Percentiles rank a stretch among this genome's conserved stretches.
Conservation (phyloP, 2,329 filamentous ascomycete species). For the Aspergillus sp. region DNA sequence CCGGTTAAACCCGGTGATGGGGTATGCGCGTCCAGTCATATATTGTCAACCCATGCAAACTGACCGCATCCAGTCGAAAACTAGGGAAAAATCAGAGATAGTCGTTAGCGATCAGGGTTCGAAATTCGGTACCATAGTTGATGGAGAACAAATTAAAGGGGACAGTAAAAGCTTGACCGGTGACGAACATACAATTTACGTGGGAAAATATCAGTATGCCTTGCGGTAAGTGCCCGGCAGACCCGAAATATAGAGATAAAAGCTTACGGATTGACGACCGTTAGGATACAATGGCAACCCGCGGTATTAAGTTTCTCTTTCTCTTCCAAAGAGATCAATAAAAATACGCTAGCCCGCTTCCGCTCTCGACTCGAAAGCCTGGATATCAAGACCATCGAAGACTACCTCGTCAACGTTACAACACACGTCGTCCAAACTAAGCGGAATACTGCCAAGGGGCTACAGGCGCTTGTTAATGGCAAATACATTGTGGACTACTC, state of each 20-base stretch:
- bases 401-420: slow-evolving; percentile 69
- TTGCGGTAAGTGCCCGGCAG: slow-evolving; percentile 34
- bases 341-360: slow-evolving; percentile 59
- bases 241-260: too few species aligned
- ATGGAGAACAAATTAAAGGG: slow-evolving; percentile 69
- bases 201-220: slow-evolving; percentile 68
- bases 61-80: slow-evolving; percentile 52
- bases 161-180: slow-evolving; percentile 57
- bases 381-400: slow-evolving; percentile 81
- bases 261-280: background rate
- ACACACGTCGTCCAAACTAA: slow-evolving; percentile 89
- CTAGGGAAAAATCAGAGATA: slow-evolving; percentile 66
- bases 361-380: slow-evolving; percentile 71
- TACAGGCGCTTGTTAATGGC: slow-evolving; percentile 82
- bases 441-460: slow-evolving; percentile 81
- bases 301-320: slow-evolving; percentile 81
- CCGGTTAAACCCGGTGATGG: slow-evolving; percentile 65
- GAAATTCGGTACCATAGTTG: slow-evolving; percentile 77
- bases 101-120: slow-evolving; percentile 77
- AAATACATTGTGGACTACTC: slow-evolving; percentile 71
- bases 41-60: background rate
- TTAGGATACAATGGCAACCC: slow-evolving; percentile 74
- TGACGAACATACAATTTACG: slow-evolving; percentile 63
- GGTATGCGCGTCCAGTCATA: slow-evolving; percentile 44
- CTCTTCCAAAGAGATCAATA: slow-evolving; percentile 67